A percentile compares a stretch with the other conserved stretches of the same genome.
These are phyloP conservation scores for Solanum gandarillasii DNA, from an alignment of 257 asterid species.

Conservation along the genomic window DNA sequence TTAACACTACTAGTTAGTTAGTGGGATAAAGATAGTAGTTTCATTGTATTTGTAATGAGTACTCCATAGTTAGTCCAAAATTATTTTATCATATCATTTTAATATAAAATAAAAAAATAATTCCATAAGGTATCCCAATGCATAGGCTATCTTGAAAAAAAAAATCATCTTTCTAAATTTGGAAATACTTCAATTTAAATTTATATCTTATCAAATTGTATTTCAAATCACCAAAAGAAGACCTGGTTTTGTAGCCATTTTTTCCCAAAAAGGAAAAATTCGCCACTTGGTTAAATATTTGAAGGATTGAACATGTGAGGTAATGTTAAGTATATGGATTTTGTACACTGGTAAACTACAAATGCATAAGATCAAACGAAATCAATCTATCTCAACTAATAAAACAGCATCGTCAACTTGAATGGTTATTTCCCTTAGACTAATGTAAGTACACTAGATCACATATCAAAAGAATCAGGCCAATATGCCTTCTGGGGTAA, in stretches of 20 bases:
- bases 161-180: not conserved
- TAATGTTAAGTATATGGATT: not conserved
- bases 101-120: not conserved
- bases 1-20: not conserved
- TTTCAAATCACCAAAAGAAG: not conserved
- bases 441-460: conserved; percentile 8
- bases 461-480: not conserved
- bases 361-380: not conserved
- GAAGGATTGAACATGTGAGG: not conserved
- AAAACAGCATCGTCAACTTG: not conserved
- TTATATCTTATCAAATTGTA: not conserved
- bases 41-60: not conserved
- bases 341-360: not conserved
- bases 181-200: not conserved
- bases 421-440: not conserved
- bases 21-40: too few relatives aligned
- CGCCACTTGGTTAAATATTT: not conserved
- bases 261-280: not conserved
- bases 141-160: not conserved
- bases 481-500: not conserved
- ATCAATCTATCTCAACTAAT: not conserved
- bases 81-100: not conserved
- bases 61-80: not conserved
- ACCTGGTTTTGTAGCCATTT: not conserved
- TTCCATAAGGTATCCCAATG: not conserved